Evolutionary conservation across 441 rosid species (phyloP).

Genomic region (Hura crepitans): DNA sequence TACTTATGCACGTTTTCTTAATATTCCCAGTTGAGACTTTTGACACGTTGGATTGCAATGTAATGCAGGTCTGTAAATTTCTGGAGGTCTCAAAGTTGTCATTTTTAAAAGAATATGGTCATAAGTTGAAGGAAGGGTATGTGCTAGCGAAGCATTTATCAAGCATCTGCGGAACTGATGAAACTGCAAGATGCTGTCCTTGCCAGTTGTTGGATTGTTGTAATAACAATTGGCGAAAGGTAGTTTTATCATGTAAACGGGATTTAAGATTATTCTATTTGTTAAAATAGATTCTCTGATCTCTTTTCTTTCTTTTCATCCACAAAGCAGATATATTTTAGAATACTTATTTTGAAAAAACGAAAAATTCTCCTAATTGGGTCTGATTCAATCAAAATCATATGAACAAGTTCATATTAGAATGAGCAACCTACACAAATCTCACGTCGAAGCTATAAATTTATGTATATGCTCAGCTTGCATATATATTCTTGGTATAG

Average conservation of each 20-base stretch:
- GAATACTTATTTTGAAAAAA: too few relatives aligned
- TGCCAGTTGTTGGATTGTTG: constrained; percentile 72
- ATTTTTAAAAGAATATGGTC: constrained; percentile 85
- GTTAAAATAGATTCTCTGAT: neutral
- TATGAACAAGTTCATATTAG: neutral
- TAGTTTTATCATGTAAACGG: constrained; percentile 27
- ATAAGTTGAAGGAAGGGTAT: constrained; percentile 90
- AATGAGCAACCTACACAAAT: neutral
- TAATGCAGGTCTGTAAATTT: constrained; percentile 96
- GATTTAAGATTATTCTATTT: neutral
- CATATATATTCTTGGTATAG: neutral
- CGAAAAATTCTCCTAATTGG: too few relatives aligned
- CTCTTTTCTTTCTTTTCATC: neutral
- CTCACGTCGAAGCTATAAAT: neutral
- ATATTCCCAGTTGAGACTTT: constrained; percentile 13
- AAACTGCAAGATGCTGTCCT: constrained; percentile 53
- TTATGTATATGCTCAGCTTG: neutral
- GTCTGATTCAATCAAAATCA: neutral
- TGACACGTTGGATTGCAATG: constrained; percentile 22
- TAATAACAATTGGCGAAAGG: constrained; percentile 92
- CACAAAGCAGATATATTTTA: neutral
- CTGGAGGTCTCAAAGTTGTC: constrained; percentile 96
- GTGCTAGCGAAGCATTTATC: constrained; percentile 88
- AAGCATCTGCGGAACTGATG: constrained; percentile 50
- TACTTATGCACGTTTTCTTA: constrained; percentile 3